Evolutionary conservation across 1,139 yeast genomes (phyloP).

Genomic region (Spathaspora jeffriesii): DNA sequence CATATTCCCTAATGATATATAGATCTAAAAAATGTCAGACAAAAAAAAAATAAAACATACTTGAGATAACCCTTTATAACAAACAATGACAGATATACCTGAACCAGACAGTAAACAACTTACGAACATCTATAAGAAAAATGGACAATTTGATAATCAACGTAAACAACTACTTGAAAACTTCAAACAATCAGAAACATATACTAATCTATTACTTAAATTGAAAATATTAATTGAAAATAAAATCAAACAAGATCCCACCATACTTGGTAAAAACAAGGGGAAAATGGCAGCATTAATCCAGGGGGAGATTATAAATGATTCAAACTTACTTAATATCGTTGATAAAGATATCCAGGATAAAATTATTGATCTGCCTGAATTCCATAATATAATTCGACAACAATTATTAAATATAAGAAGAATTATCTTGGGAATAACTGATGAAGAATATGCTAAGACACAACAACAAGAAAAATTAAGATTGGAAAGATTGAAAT

Average conservation of each 20-base stretch:
- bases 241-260: conserved; percentile 51
- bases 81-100: conserved; percentile 6
- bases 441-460: conserved; percentile 41
- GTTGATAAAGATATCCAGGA: conserved; percentile 50
- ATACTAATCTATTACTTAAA: conserved; percentile 39
- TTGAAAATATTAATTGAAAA: conserved; percentile 45
- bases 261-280: conserved; percentile 47
- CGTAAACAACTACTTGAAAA: conserved; percentile 43
- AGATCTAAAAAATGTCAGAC: background rate
- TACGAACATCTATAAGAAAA: conserved; percentile 46
- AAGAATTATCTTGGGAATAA: conserved; percentile 33
- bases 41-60: background rate
- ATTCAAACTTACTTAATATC: conserved; percentile 28
- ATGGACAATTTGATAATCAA: conserved; percentile 51
- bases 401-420: conserved; percentile 36
- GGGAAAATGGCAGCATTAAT: conserved; percentile 56
- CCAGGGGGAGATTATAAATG: conserved; percentile 47
- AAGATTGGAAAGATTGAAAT: conserved; percentile 9
- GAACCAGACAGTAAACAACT: conserved; percentile 44
- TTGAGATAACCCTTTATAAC: background rate
- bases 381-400: conserved; percentile 34
- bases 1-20: background rate
- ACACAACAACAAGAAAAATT: conserved; percentile 12
- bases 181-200: conserved; percentile 46
- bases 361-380: conserved; percentile 45